Evolutionary conservation across 2,329 filamentous ascomycete genomes (phyloP), one percentile per base, ranked within the genome.

Genomic region (Aspergillus intermedius): DNA sequence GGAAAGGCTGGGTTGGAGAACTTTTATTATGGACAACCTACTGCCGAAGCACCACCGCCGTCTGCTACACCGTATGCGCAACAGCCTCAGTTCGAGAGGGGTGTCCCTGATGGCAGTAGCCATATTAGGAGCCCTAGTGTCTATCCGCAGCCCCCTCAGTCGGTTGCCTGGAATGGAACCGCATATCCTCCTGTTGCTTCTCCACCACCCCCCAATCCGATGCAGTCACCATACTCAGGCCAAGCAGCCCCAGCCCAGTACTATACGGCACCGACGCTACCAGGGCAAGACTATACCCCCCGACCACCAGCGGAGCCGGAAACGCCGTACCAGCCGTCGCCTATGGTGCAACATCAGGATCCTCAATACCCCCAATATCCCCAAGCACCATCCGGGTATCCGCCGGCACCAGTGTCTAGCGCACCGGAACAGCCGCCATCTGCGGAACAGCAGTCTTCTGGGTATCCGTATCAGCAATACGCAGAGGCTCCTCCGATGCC

Each of bases 1-100:
- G 65, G 61, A 21, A 67, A 73, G 22, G 75, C 77, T 9, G 79
- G 78, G 1, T 82, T 83, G 8, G 91, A 96, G 64, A 91, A 77
- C 67, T 96, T 87, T 66, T 96, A 96, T 66, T 87, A 82, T 12
- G 81, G 82, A 32, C 86, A 84, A 56, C 73, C 79, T 39, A 74
- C 68, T 44, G 66, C 68, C 55, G 74, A 67, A 7, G 62, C 74
- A 4, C 78, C 79, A 54, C 69, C 65, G 9, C 64, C 73, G 42
- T 74, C 76, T 9, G 78, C 79, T 46, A 73, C 76, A 15, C 68
- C 73, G 34, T 84, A 73, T 22, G 66, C 72, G 48, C 74, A 30
- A 30, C 25, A 75, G 45, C 69, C 74, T 30, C 69, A 69, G 50
- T 54, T 59, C 17, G 52, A 56, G 17, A 48, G 51, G 23, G 53